Conservation (phyloP, 176 grass and related monocot species). For the Rhipidocladum racemiflorum region DNA sequence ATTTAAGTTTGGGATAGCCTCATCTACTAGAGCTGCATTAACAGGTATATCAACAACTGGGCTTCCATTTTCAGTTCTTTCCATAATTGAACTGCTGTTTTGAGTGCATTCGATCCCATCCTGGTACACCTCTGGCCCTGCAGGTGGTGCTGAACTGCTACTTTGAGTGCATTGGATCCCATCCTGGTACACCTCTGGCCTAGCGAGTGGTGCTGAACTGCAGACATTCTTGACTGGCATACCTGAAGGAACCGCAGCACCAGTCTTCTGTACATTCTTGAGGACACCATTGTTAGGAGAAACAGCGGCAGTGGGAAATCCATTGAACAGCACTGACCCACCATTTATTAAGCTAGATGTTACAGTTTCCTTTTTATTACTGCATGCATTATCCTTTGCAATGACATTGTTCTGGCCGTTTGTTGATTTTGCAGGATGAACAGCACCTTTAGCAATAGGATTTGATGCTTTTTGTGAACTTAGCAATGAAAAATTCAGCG, state of each 20-base stretch:
- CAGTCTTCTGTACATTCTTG: slow-evolving; percentile 27
- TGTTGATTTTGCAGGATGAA: slow-evolving; percentile 43
- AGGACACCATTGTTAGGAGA: slow-evolving; percentile 33
- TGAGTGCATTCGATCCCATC: slow-evolving; percentile 1
- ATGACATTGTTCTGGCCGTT: slow-evolving; percentile 2
- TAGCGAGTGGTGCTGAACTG: background rate
- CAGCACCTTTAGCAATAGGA: slow-evolving; percentile 22
- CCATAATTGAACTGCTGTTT: slow-evolving; percentile 27
- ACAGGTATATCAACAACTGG: slow-evolving; percentile 25
- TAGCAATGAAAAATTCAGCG: slow-evolving; percentile 57
- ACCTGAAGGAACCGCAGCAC: slow-evolving; percentile 16
- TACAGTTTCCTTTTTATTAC: slow-evolving; percentile 25
- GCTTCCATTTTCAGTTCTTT: slow-evolving; percentile 45
- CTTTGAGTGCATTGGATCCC: too few species aligned
- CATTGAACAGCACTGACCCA: slow-evolving; percentile 45
- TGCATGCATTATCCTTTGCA: slow-evolving; percentile 20
- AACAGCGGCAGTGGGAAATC: slow-evolving; percentile 23
- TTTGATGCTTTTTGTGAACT: slow-evolving; percentile 36
- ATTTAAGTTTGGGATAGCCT: slow-evolving; percentile 19
- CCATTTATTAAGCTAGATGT: slow-evolving; percentile 36
- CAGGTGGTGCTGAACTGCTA: slow-evolving; percentile 3
- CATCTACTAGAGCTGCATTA: slow-evolving; percentile 31
- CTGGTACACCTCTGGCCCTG: background rate
- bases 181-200: too few species aligned
- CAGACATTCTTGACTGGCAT: slow-evolving; percentile 12